Conservation (phyloP, 164 flowering plant species). For the Stephania cephalantha region DNA sequence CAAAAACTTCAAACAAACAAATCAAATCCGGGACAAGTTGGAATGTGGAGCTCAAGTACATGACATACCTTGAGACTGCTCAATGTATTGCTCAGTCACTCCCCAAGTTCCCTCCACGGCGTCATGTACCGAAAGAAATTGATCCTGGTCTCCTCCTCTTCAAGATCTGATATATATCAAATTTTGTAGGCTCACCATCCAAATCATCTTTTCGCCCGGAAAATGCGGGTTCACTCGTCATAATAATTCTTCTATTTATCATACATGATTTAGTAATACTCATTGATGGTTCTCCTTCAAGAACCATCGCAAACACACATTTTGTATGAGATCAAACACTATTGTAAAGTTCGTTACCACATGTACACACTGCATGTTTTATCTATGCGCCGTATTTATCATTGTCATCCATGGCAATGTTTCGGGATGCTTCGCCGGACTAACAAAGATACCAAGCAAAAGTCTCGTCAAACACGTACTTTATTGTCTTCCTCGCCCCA, state of each 20-base stretch:
- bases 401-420: too few relatives aligned
- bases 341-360: too few relatives aligned
- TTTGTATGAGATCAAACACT: too few relatives aligned
- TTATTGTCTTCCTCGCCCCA: too few relatives aligned
- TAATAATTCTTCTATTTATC: neutral
- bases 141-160: slow-evolving; percentile 35
- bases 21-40: neutral
- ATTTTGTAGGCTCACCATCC: neutral
- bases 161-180: slow-evolving; percentile 24
- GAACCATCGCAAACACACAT: neutral
- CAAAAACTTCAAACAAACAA: neutral
- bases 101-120: slow-evolving; percentile 43
- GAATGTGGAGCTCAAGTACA: slow-evolving; percentile 17
- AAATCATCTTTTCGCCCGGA: too few relatives aligned
- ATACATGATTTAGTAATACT: neutral
- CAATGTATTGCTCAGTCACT: slow-evolving; percentile 35
- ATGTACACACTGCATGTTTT: too few relatives aligned
- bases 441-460: too few relatives aligned
- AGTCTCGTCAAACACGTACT: too few relatives aligned
- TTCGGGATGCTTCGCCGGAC: too few relatives aligned
- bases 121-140: slow-evolving; percentile 33
- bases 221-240: neutral
- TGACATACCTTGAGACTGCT: slow-evolving; percentile 42
- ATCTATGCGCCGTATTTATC: too few relatives aligned
- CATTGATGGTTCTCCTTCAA: neutral